Base-by-base conservation (phyloP, 139 green algal genomes). In the Coccomyxa sp. region DNA sequence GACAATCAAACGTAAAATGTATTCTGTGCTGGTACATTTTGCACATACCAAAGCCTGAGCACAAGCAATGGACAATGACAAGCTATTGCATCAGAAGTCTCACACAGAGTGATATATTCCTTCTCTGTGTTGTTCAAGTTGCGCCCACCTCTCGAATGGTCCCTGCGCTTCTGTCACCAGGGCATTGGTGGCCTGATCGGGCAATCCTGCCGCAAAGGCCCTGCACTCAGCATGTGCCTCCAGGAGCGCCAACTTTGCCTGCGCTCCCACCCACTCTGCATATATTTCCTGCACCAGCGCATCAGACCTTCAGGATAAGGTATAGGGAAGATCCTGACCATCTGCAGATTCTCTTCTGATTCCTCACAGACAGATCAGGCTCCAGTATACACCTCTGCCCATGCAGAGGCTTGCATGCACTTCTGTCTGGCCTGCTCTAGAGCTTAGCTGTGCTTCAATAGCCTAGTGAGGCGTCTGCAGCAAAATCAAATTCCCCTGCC, bases 181-280 rank as follows among this genome's bases (percentile, higher is more conserved):
- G 9, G 76, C 36, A 2, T 58, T n/a, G 9, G 54, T 77, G 68
- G 54, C 73, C 31, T 73, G 69, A 44, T 81, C 83, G 16, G 39
- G 39, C 1, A 16, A 7, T n/a, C 55, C 55, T 4, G 75, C 75
- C 0, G 81, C 83, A 34, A 90, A 73, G 34, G 73, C 68, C 0
- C 85, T 78, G 82, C 90, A 94, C 70, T 89, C 87, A 1, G 91
- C 90, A 77, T 94, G 90, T 6, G 92, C 90, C 64, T 88, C 78
- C 31, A 92, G 83, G 36, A 91, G 55, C 0, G 86, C 80, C 33
- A 88, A 58, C 2, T 79, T 73, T 9, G 87, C 89, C 7, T 79
- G 73, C 35, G 86, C 84, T 10, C 75, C 87, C 40, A 96, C 92
- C 87, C 90, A 93, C 77, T 96, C 92, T 9, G 87, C 91, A 74